Evolutionary conservation across 2,329 filamentous ascomycete genomes (phyloP), one percentile per base, ranked within the genome.

Genomic region (Sporothrix schenckii): DNA sequence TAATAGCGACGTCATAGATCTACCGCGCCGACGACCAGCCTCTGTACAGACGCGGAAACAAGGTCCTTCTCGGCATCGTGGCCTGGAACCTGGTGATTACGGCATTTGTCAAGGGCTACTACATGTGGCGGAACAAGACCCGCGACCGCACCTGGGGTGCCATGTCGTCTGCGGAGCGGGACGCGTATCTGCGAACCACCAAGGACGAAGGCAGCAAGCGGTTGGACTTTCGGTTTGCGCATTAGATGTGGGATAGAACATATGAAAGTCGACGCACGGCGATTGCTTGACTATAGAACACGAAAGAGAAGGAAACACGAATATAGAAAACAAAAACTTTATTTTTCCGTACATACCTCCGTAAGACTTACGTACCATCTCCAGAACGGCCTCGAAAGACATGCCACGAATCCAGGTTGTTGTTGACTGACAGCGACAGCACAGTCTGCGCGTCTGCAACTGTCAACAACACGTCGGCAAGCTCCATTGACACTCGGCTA

Each of bases 141-240:
- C 53, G 53, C 53, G 53, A 56, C 21, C 53, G 24, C 4, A 6
- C 53, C 13, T 56, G 53, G 53, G 16, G 30, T 16, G 27, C 53
- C 3, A 56, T 56, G 53, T 34, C 53, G 19, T 24, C 53, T 5
- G 1, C 53, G 73, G 82, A 87, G 74, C 80, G 81, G 74, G 77
- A 78, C 1, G 73, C 81, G 19, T 89, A 89, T 75, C 78, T 87
- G 1, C 74, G 76, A 24, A 80, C 78, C 3, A 83, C 82, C 10
- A 79, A 76, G 49, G 79, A 82, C 39, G 77, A 80, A 66, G 84
- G 83, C 34, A 83, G 81, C 70, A 82, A 83, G 75, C 77, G 78
- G 39, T 19, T 52, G 5, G 63, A 66, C 47, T 66, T 66, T 53
- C 63, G 63, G 16, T 53, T 66, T 47, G 44, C 63, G 56, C 56